A percentile compares a stretch with the other conserved stretches of the same genome.
Evolutionary conservation across 1,139 yeast species (phyloP).

Genomic region (Wickerhamomyces sp.): DNA sequence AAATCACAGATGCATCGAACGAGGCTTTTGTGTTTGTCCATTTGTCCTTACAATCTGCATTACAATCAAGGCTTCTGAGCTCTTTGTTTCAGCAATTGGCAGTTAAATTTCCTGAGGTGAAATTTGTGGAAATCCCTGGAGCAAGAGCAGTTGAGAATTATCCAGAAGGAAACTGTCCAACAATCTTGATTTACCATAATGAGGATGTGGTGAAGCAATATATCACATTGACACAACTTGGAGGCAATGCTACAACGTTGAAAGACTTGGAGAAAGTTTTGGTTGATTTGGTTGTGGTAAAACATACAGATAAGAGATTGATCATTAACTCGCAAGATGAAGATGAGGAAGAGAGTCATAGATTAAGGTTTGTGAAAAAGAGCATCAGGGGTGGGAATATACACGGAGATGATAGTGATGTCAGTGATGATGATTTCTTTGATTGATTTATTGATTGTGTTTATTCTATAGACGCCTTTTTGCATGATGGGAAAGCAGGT

Average conservation of each 20-base stretch:
- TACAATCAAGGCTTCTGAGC: conserved; percentile 69
- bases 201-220: conserved; percentile 73
- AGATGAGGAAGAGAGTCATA: conserved; percentile 41
- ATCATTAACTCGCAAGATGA: conserved; percentile 59
- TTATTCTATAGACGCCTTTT: no score
- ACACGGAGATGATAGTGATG: conserved; percentile 43
- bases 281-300: conserved; percentile 60
- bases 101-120: conserved; percentile 65
- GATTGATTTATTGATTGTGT: conserved; percentile 10
- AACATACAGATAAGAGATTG: conserved; percentile 61
- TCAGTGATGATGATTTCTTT: conserved; percentile 26
- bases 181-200: conserved; percentile 73
- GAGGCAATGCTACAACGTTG: conserved; percentile 71
- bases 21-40: conserved; percentile 66
- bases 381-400: conserved; percentile 39
- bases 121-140: conserved; percentile 87
- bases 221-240: conserved; percentile 73
- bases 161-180: conserved; percentile 88
- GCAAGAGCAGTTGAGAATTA: conserved; percentile 86
- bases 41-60: conserved; percentile 60
- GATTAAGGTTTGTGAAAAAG: conserved; percentile 49
- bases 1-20: conserved; percentile 76
- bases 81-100: conserved; percentile 51
- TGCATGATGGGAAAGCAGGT: no score
- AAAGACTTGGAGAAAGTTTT: conserved; percentile 68